phyloP scores from a whole-genome alignment of 2,329 filamentous ascomycete species.

The Purpureocillium lavendulum region DNA sequence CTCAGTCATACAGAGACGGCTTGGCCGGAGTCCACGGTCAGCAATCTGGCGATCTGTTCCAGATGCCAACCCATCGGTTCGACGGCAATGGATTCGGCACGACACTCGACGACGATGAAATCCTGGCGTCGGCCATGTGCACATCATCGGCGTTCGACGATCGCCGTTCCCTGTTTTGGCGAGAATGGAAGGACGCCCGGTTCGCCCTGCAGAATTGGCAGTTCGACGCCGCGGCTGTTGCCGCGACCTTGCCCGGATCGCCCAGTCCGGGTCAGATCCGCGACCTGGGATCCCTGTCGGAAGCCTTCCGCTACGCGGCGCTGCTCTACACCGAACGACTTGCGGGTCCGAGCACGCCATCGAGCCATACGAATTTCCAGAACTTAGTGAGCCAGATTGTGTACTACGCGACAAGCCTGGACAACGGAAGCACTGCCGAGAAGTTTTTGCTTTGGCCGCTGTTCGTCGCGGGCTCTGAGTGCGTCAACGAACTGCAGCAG shows the following conservation, averaged over 20 bases:
- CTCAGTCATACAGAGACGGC: conserved; percentile 32
- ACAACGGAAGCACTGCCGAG: conserved; percentile 62
- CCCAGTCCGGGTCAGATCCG: conserved; percentile 54
- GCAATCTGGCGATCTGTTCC: conserved; percentile 18
- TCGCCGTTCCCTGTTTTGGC: conserved; percentile 63
- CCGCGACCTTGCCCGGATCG: conserved; percentile 38
- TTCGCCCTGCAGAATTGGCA: conserved; percentile 73
- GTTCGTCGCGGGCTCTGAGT: conserved; percentile 85
- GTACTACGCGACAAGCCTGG: conserved; percentile 73
- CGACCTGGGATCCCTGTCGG: conserved; percentile 75
- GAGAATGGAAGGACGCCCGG: conserved; percentile 76
- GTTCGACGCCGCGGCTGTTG: conserved; percentile 50
- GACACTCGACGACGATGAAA: conserved; percentile 46
- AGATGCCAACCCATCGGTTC: conserved; percentile 46
- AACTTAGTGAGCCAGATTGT: conserved; percentile 75
- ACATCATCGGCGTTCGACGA: conserved; percentile 45
- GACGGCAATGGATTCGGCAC: conserved; percentile 60
- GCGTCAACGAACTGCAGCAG: conserved; percentile 72
- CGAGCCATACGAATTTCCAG: conserved; percentile 70
- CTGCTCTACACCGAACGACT: conserved; percentile 85
- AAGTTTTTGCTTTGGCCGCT: conserved; percentile 92
- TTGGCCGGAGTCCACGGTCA: conserved; percentile 16
- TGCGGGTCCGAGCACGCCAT: conserved; percentile 65
- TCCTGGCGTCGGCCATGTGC: conserved; percentile 29
- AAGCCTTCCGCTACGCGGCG: conserved; percentile 83